Evolutionary conservation across 352 stramenopile species (phyloP).

Genomic region (Globisporangium lucens): DNA sequence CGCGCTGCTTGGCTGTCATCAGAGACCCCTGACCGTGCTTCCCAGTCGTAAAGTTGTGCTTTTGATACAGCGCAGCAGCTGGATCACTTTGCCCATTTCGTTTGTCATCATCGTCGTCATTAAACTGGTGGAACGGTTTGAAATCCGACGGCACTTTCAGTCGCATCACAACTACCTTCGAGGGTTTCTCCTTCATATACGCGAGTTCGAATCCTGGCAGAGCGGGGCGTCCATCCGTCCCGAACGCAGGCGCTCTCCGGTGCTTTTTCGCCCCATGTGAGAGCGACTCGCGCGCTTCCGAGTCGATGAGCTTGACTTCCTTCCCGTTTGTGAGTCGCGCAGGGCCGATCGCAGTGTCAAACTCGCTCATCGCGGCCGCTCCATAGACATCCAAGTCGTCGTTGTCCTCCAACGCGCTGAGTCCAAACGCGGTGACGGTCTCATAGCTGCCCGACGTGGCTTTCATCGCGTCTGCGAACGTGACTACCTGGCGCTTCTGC

Average conservation of each 20-base stretch:
- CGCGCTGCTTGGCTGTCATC: slow-evolving; percentile 55
- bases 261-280: neutral
- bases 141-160: slow-evolving; percentile 58
- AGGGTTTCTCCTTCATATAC: slow-evolving; percentile 33
- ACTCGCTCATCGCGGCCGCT: slow-evolving; percentile 55
- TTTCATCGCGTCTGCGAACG: slow-evolving; percentile 73
- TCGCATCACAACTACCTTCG: slow-evolving; percentile 34
- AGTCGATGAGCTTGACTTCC: slow-evolving; percentile 33
- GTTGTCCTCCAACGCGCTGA: slow-evolving; percentile 80
- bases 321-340: slow-evolving; percentile 15
- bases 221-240: slow-evolving; percentile 52
- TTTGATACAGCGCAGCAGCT: slow-evolving; percentile 39
- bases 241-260: slow-evolving; percentile 22
- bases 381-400: slow-evolving; percentile 85
- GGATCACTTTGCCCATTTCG: slow-evolving; percentile 4
- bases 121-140: slow-evolving; percentile 43
- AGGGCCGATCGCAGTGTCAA: slow-evolving; percentile 59
- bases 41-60: slow-evolving; percentile 53
- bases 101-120: slow-evolving; percentile 27
- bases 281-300: slow-evolving; percentile 29
- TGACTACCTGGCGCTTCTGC: slow-evolving; percentile 49
- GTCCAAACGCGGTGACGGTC: slow-evolving; percentile 49
- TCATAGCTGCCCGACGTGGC: slow-evolving; percentile 29
- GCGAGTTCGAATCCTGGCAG: slow-evolving; percentile 61
- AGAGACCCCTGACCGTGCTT: slow-evolving; percentile 27